Evolutionary conservation across 495 filamentous ascomycete species (phyloP), one percentile per base, ranked within the genome.

Genomic region (Podospora pseudocomata): DNA sequence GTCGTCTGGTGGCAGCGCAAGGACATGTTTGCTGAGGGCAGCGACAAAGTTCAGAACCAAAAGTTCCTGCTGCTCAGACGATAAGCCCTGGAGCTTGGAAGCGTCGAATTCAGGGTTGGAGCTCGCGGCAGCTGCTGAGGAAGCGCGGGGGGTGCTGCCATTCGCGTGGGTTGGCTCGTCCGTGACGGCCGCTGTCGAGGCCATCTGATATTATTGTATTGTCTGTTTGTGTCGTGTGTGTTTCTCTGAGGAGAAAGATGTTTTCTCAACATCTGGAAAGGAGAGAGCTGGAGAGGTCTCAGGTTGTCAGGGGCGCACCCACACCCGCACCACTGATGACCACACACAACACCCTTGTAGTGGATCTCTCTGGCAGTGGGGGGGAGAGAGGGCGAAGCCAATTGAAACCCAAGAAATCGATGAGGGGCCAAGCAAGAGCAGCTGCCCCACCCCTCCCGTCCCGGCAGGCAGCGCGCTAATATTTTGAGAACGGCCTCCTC

Each of bases 1-100:
- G 69, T 91, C 90, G 65, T 96, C 90, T 68, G 86, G 81, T 65
- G 89, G 86, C 32, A 97, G 85, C 20, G 80, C 78, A 61, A 89
- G 87, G 44, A 94, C 91, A 83, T 96, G 88, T 68, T 90, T 90
- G 68, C 89, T 91, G 60, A 98, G 85, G 59, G 90, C 87, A 32
- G 92, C 89, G 32, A 93, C 89, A 77, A 97, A 97, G 56, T 89
- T 96, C 64, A 98, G 83, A 67, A 99, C 86, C 76, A 93, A 94
- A 23, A 98, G 87, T 72, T 97, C 93, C 78, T 98, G 96, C 75
- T 99, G 94, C 81, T 98, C 95, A 34, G 92, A 90, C 66, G 94
- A 90, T 65, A 98, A 88, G 60, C 91, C 86, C 79, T 96, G 90
- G 62, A 99, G 88, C 80, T 95, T 96, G 63, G 87, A 77, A 71